phyloP scores from a whole-genome alignment of 768 basidiomycete species.

The Gloeophyllum trabeum region DNA sequence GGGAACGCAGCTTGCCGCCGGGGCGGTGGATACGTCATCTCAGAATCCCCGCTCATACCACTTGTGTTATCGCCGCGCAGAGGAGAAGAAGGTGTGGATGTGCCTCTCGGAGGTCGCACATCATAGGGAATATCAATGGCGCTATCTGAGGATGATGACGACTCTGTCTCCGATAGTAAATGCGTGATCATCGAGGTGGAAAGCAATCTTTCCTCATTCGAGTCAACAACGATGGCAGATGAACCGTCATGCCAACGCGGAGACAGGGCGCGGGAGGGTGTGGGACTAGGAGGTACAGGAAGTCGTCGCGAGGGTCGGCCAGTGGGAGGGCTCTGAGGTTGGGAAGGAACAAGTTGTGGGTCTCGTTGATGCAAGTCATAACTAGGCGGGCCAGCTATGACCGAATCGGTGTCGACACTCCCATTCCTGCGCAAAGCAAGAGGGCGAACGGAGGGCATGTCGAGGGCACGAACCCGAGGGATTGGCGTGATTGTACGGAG shows the following conservation, averaged over 20 bases:
- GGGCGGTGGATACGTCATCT: slow-evolving; percentile 42
- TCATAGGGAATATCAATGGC: too few relatives aligned
- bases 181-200: slow-evolving; percentile 53
- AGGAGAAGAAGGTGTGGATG: too few relatives aligned
- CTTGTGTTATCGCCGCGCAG: too few relatives aligned
- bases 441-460: background rate
- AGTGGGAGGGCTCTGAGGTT: too few relatives aligned
- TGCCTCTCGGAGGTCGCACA: too few relatives aligned
- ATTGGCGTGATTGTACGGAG: too few relatives aligned
- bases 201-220: slow-evolving; percentile 44
- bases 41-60: too few relatives aligned
- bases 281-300: slow-evolving; percentile 1
- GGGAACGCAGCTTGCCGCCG: too few relatives aligned
- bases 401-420: background rate
- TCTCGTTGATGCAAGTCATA: too few relatives aligned
- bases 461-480: slow-evolving; percentile 4
- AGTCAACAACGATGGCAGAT: slow-evolving; percentile 43
- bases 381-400: background rate
- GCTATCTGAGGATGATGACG: slow-evolving; percentile 6
- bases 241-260: slow-evolving; percentile 54
- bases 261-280: slow-evolving; percentile 21
- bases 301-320: too few relatives aligned
- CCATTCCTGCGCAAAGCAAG: background rate
- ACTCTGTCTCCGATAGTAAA: slow-evolving; percentile 25
- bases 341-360: slow-evolving; percentile 1